Percentiles rank a stretch among this genome's conserved stretches.
These are phyloP conservation scores for Groenewaldozyma tartarivorans DNA, from an alignment of 805 yeast species.

Conservation along the genomic window DNA sequence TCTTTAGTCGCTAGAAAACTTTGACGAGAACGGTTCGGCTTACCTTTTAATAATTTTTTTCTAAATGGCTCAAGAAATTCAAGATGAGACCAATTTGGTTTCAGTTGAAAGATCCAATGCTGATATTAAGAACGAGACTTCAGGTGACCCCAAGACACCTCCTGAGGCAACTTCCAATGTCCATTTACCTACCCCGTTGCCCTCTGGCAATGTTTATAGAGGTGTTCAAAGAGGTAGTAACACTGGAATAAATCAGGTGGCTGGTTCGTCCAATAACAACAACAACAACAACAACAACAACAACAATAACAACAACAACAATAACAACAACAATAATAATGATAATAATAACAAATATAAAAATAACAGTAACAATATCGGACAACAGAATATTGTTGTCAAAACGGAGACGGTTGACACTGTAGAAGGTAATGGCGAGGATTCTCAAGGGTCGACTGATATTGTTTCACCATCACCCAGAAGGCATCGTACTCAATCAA, in stretches of 20 bases:
- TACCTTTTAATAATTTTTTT: too few relatives aligned
- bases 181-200: constrained; percentile 14
- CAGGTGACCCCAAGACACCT: not conserved
- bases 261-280: too few relatives aligned
- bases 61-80: too few relatives aligned
- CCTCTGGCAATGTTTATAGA: constrained; percentile 13
- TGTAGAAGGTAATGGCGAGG: not conserved
- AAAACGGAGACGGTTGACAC: not conserved
- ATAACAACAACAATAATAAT: too few relatives aligned
- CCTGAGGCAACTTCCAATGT: not conserved
- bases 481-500: not conserved
- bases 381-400: not conserved
- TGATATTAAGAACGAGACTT: not conserved
- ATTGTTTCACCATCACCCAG: constrained; percentile 7
- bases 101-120: not conserved
- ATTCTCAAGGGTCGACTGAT: constrained; percentile 2
- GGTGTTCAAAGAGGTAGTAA: not conserved
- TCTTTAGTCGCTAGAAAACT: too few relatives aligned
- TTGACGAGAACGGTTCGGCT: too few relatives aligned
- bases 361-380: not conserved
- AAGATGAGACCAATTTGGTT: too few relatives aligned
- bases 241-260: not conserved
- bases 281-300: too few relatives aligned
- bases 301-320: too few relatives aligned
- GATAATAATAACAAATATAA: too few relatives aligned